phyloP scores from a whole-genome alignment of 345 rosid species.

The Melastoma malabathricum region DNA sequence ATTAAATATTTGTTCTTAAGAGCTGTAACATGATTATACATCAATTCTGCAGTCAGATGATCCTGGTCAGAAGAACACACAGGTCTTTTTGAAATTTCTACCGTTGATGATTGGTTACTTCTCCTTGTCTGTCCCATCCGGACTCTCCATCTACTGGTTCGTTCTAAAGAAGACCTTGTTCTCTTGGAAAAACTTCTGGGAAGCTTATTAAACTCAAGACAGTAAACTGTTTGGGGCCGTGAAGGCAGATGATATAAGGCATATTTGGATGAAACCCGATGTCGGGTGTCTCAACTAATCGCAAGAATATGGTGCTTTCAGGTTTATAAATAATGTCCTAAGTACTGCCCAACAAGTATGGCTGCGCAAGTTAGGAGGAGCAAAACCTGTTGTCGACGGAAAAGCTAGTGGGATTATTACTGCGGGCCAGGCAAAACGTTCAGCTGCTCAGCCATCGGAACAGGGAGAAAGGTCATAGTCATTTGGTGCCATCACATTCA shows the following conservation, averaged over 20 bases:
- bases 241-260: too few relatives aligned
- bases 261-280: neutral
- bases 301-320: slow-evolving; percentile 13
- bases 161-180: slow-evolving; percentile 15
- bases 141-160: slow-evolving; percentile 89
- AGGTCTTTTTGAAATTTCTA: slow-evolving; percentile 88
- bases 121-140: slow-evolving; percentile 96
- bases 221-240: too few relatives aligned
- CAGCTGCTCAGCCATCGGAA: slow-evolving; percentile 53
- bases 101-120: slow-evolving; percentile 98
- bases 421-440: slow-evolving; percentile 90
- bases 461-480: slow-evolving; percentile 55
- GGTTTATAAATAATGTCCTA: slow-evolving; percentile 90
- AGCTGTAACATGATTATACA: neutral
- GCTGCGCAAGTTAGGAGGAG: slow-evolving; percentile 94
- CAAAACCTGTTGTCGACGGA: slow-evolving; percentile 66
- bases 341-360: slow-evolving; percentile 97
- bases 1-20: neutral
- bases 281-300: too few relatives aligned
- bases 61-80: slow-evolving; percentile 92
- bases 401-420: slow-evolving; percentile 76
- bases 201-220: too few relatives aligned
- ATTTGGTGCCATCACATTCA: neutral
- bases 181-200: too few relatives aligned
- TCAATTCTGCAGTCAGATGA: slow-evolving; percentile 68